Evolutionary conservation across 768 basidiomycete species (phyloP).

Genomic region (Cystobasidium tubakii): DNA sequence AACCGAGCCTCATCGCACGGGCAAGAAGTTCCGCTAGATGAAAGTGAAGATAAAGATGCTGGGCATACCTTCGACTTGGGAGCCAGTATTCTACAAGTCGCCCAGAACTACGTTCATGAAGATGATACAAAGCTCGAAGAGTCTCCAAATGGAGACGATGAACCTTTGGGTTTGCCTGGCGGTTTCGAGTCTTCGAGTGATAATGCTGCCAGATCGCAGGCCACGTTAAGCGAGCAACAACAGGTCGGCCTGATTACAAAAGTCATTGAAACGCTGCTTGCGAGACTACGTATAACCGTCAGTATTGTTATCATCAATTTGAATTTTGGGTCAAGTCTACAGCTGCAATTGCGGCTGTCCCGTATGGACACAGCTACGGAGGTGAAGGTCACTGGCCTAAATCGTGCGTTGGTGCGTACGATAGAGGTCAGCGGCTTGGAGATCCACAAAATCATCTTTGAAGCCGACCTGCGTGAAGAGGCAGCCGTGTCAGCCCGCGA

Average conservation of each 20-base stretch:
- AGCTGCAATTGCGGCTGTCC: constrained; percentile 39
- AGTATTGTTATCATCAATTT: constrained; percentile 55
- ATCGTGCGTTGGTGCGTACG: not conserved
- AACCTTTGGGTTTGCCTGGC: constrained; percentile 26
- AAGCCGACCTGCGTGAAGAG: not conserved
- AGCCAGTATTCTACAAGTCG: constrained; percentile 14
- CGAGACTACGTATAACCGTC: constrained; percentile 71
- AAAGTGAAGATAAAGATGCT: not conserved
- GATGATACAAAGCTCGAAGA: not conserved
- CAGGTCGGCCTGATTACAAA: constrained; percentile 75
- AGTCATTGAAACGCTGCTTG: constrained; percentile 69
- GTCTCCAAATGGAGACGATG: not conserved
- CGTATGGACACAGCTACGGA: not conserved
- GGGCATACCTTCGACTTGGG: not conserved
- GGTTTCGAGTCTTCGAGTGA: constrained; percentile 45
- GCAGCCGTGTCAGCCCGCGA: not conserved
- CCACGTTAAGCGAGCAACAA: constrained; percentile 38
- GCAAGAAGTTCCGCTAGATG: not conserved
- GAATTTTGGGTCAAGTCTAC: not conserved
- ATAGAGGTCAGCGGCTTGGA: not conserved
- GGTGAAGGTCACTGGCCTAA: not conserved
- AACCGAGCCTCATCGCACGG: too few relatives aligned
- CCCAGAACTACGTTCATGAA: constrained; percentile 26
- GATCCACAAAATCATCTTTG: not conserved
- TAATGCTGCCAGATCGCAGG: not conserved